Conservation (phyloP, 768 basidiomycete genomes). For the Naematelia encephala region DNA sequence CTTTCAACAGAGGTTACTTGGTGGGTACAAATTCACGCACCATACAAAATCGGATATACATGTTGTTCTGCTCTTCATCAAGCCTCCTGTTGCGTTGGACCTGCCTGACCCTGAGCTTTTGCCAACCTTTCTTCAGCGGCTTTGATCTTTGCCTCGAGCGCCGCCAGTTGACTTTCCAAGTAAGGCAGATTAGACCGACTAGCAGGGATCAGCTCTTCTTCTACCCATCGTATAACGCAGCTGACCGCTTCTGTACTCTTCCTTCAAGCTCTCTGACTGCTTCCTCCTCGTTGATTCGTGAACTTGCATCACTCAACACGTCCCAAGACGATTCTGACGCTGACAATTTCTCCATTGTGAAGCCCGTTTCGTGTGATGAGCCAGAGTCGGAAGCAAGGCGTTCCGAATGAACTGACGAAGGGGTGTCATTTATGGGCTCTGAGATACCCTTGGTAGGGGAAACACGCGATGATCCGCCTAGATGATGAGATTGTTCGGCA, state of each 20-base stretch:
- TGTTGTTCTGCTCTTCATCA: neutral
- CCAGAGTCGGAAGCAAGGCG: neutral
- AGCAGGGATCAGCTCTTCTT: neutral
- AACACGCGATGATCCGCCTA: neutral
- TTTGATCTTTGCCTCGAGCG: conserved; percentile 35
- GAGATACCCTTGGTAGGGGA: neutral
- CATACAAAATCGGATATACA: neutral
- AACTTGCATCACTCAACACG: conserved; percentile 26
- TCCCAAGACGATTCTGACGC: conserved; percentile 21
- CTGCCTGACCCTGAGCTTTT: conserved; percentile 12
- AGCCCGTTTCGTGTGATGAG: neutral
- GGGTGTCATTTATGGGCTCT: neutral
- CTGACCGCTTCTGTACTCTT: conserved; percentile 40
- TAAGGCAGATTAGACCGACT: conserved; percentile 34
- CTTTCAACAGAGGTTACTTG: too few relatives aligned
- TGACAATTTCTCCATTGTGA: conserved; percentile 2
- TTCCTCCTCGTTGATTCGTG: conserved; percentile 20
- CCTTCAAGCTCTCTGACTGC: conserved; percentile 32
- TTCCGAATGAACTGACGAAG: neutral
- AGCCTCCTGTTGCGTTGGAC: neutral
- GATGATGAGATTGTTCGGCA: too few relatives aligned
- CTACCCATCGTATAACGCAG: neutral
- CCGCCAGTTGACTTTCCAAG: conserved; percentile 29
- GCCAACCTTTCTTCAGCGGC: conserved; percentile 37
- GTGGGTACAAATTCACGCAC: too few relatives aligned